Evolutionary conservation across 2,329 filamentous ascomycete species (phyloP), one percentile per base, ranked within the genome.

Genomic region (Bipolaris gigantea): DNA sequence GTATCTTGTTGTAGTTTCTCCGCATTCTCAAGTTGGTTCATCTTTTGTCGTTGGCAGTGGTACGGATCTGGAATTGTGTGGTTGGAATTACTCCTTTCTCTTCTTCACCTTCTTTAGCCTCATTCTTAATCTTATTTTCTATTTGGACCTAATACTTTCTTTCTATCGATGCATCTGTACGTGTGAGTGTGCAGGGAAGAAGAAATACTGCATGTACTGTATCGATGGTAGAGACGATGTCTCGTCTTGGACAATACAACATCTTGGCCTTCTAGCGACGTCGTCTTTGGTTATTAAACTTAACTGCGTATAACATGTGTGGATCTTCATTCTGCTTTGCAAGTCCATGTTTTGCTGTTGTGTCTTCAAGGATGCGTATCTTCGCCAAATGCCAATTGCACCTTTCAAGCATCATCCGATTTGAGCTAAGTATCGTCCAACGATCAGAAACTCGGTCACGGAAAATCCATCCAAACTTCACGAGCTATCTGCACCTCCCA

Each of bases 341-440:
- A 40, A 5, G n/a, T 21, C 2, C 1, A 16, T 1, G 30, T 9
- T 3, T 48, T 27, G 38, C 18, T 33, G 16, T 6, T 4, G 15
- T 11, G 2, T 2, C 5, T 5, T 42, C 27, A 49, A 33, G 18
- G 5, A 2, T 32, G 13, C 13, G n/a, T 1, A 34, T 10, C 25
- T 6, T 56, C 38, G 15, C 57, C 65, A 58, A 65, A 68, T 7
- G 63, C 64, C 16, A 63, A 48, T 23, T 65, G 55, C 66, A 73
- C 67, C 19, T 66, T 56, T 33, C 64, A 43, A 21, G 62, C 59
- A 46, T 71, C 32, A 63, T 76, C 6, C 61, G 63, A 3, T 76
- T 76, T 50, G 73, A 75, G 59, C 65, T 76, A n/a, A n/a, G n/a
- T n/a, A 1, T 76, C 73, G 71, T 71, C 71, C 51, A 61, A 73